These are phyloP conservation scores for Phytophthora quininea DNA, from an alignment of 352 stramenopile genomes.

Conservation along the genomic window DNA sequence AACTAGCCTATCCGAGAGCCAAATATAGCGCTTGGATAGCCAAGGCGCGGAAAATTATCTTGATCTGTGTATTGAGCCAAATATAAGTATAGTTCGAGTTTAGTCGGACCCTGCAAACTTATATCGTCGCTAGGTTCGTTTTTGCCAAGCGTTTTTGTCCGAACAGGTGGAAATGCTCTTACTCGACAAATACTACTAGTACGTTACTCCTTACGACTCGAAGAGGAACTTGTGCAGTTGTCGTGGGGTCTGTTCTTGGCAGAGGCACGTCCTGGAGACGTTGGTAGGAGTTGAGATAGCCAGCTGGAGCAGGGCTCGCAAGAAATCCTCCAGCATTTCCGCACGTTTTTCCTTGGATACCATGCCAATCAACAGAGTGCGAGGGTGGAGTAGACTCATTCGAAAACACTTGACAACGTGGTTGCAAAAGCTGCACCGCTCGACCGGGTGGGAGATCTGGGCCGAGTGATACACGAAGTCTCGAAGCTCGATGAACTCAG, in stretches of 20 bases:
- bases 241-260: conserved; percentile 15
- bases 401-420: conserved; percentile 34
- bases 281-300: conserved; percentile 2
- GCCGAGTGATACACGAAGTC: conserved; percentile 28
- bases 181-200: no score
- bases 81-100: no score
- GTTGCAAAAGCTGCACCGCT: conserved; percentile 39
- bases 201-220: background rate
- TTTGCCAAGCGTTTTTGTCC: no score
- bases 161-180: no score
- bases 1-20: no score
- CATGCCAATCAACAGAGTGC: background rate
- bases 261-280: conserved; percentile 5
- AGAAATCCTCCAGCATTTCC: conserved; percentile 15
- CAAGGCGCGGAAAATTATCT: no score
- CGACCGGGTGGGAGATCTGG: conserved; percentile 15
- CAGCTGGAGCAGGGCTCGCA: conserved; percentile 10
- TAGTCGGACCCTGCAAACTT: no score
- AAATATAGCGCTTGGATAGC: no score
- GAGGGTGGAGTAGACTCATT: conserved; percentile 3
- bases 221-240: conserved; percentile 5
- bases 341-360: conserved; percentile 8
- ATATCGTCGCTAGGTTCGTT: no score
- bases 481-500: conserved; percentile 38
- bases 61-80: no score